Evolutionary conservation across 2,329 filamentous ascomycete genomes (phyloP).

Genomic region (Drechslerella coelobrocha): DNA sequence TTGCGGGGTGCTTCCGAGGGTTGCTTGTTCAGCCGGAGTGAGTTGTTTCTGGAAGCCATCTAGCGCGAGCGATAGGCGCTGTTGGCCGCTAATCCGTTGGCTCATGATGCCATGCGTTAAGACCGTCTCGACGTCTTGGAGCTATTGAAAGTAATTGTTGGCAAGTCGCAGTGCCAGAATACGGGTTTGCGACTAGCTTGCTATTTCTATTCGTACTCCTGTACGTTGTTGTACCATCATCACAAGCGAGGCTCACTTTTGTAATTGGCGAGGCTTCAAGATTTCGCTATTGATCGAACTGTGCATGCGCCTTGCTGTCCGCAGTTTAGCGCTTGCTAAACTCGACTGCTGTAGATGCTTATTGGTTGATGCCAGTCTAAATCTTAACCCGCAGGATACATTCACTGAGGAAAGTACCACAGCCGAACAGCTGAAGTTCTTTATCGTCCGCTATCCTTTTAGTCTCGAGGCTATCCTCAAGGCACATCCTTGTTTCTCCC

Average conservation of each 20-base stretch:
- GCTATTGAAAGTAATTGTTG: neutral
- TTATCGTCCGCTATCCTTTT: too few species aligned
- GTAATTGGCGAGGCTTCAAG: neutral
- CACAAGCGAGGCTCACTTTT: neutral
- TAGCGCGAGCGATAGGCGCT: constrained; percentile 16
- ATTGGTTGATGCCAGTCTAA: too few species aligned
- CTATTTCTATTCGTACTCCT: too few species aligned
- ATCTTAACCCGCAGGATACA: too few species aligned
- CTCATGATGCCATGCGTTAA: too few species aligned
- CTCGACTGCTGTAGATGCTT: neutral
- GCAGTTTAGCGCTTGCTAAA: neutral
- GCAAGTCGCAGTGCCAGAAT: neutral
- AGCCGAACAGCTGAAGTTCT: too few species aligned
- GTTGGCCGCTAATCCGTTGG: neutral
- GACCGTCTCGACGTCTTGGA: neutral
- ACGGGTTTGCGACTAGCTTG: too few species aligned
- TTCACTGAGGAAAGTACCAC: too few species aligned
- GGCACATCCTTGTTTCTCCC: too few species aligned
- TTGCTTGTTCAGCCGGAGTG: constrained; percentile 10
- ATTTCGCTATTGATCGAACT: neutral
- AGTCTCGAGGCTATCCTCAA: too few species aligned
- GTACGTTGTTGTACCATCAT: neutral
- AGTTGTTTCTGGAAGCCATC: constrained; percentile 12
- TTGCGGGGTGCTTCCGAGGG: constrained; percentile 12
- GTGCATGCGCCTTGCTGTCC: neutral